These are phyloP conservation scores for Neotropicomus parvogracilis DNA, from an alignment of 1,284 basidiomycete genomes.

Conservation along the genomic window DNA sequence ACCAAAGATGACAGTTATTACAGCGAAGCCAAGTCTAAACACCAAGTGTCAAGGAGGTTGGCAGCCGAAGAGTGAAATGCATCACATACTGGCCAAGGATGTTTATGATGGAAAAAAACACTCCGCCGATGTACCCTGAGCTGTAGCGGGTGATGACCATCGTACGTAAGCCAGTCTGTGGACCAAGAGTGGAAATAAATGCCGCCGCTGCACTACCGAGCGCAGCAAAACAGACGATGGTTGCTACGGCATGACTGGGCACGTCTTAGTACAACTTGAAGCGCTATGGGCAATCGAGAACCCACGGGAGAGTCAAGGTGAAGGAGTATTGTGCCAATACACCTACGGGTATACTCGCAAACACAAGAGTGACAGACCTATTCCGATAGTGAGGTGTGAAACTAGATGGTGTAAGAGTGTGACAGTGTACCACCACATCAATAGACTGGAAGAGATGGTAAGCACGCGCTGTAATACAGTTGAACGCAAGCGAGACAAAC, in stretches of 20 bases:
- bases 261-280: not conserved
- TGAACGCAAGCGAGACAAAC: slow-evolving; percentile 27
- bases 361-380: slow-evolving; percentile 47
- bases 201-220: slow-evolving; percentile 42
- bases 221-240: slow-evolving; percentile 44
- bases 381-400: slow-evolving; percentile 3
- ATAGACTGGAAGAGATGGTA: slow-evolving; percentile 31
- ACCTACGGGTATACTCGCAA: slow-evolving; percentile 57
- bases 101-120: slow-evolving; percentile 56
- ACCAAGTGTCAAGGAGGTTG: not conserved
- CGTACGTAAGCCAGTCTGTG: slow-evolving; percentile 57
- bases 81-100: slow-evolving; percentile 49
- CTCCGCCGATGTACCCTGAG: slow-evolving; percentile 54
- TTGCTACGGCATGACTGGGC: slow-evolving; percentile 41
- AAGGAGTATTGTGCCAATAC: slow-evolving; percentile 49
- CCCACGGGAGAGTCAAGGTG: slow-evolving; percentile 48
- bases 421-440: slow-evolving; percentile 50
- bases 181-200: slow-evolving; percentile 58
- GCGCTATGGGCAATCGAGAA: slow-evolving; percentile 1
- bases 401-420: not conserved
- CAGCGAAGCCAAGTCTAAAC: slow-evolving; percentile 45
- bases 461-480: slow-evolving; percentile 17
- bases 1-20: slow-evolving; percentile 45
- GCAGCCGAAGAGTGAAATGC: not conserved
- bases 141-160: slow-evolving; percentile 57